phyloP scores from a whole-genome alignment of 2,329 filamentous ascomycete genomes.

The Neonectria magnoliae region DNA sequence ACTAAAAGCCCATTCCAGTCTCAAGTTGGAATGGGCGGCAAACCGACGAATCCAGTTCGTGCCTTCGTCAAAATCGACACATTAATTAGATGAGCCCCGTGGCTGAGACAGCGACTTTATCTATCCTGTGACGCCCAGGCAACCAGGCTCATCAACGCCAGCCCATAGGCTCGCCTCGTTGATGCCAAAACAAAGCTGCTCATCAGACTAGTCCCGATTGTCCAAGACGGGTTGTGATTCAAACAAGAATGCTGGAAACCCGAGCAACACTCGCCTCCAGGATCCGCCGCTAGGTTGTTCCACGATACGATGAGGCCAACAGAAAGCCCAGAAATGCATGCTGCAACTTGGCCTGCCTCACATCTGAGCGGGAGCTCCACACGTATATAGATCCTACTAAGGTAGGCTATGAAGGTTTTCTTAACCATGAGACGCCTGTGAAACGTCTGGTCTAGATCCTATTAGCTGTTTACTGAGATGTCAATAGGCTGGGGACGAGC shows the following conservation, averaged over 20 bases:
- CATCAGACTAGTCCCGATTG: not conserved
- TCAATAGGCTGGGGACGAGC: slow-evolving; percentile 3
- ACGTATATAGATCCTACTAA: slow-evolving; percentile 14
- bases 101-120: slow-evolving; percentile 12
- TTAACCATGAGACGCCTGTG: slow-evolving; percentile 18
- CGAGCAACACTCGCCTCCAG: not conserved
- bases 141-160: not conserved
- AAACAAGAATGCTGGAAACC: not conserved
- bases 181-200: not conserved
- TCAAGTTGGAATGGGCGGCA: slow-evolving; percentile 5
- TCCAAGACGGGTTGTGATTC: not conserved
- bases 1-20: slow-evolving; percentile 7
- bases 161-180: not conserved
- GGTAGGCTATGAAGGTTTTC: not conserved
- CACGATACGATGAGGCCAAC: not conserved
- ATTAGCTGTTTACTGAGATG: not conserved
- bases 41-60: slow-evolving; percentile 2
- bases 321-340: not conserved
- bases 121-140: slow-evolving; percentile 7
- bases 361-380: slow-evolving; percentile 16
- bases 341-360: slow-evolving; percentile 6
- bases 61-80: not conserved
- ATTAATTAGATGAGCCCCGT: not conserved
- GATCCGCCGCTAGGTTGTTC: not conserved
- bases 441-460: slow-evolving; percentile 4